Evolutionary conservation across 2,329 filamentous ascomycete species (phyloP), one percentile per base, ranked within the genome.

Genomic region (Penicillium janthinellum): DNA sequence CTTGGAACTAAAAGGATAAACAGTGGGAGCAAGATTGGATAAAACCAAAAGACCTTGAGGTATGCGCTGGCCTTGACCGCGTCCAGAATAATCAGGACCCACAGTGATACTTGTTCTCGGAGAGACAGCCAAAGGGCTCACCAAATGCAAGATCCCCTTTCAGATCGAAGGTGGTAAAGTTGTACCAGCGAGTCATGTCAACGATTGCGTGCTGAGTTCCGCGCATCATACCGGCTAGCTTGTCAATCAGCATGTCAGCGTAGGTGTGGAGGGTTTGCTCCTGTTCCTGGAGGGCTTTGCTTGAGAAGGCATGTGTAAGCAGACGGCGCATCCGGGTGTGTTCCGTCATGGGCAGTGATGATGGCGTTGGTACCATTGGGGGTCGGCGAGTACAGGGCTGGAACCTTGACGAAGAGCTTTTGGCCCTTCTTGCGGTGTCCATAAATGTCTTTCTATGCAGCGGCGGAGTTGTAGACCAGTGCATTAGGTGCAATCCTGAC

Each of bases 371-470:
- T 59, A 2, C 64, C 63, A 14, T 67, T 70, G 20, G 66, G 67
- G 7, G 62, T 61, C 4, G 60, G 62, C 10, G 64, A 52, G 20
- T 67, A 69, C 37, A 70, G 60, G 1, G 64, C 59, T 1, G 59
- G 62, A 53, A 73, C 69, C 53, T 71, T 74, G 44, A 64, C 52
- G 28, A 69, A 70, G 4, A 62, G 47, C 42, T 59, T 63, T 4
- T 63, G 58, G 6, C 68, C 70, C 47, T 66, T 62, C 20, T 61
- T 66, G 10, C 71, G 69, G 42, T 71, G 69, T 8, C 73, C 74
- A 52, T 78, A 77, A 37, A 78, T 75, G 7, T 71, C 71, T 51
- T 73, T 45, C 42, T 20, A 45, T 25, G 42, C 20, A 14, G 42
- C 42, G 20, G 42, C 42, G 20, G 42, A 28, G 15, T 28, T 45